Base-by-base conservation (phyloP, 805 yeast species). In the Sungouiella thailandica region DNA sequence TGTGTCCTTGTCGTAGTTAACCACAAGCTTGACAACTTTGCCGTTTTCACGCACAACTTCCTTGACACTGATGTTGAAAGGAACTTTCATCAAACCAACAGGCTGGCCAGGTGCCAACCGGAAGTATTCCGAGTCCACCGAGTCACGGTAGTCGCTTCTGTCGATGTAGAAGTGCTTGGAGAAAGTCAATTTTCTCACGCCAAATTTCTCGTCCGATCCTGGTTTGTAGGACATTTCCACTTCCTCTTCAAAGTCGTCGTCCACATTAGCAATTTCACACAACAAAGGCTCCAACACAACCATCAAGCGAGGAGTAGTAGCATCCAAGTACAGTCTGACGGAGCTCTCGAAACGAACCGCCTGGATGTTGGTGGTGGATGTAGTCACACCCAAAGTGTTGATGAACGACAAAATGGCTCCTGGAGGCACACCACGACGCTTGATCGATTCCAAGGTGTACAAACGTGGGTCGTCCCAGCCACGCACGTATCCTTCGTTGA, bases 391-490 rank as follows among this genome's bases (percentile, higher is more conserved):
- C 49, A 93, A 74, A 29, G 96, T 90, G 58, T 89, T 86, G 53
- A 93, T 84, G 58, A 93, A 93, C 20, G 88, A 76, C 56, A 93
- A 72, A 57, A 93, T 86, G 18, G 97, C 97, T 28, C 97, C 97
- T 9, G 99, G 98, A 47, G 99, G 99, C 7, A 93, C 81, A 68
- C 99, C 99, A 57, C 99, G 85, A 59, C 99, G 83, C 57, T 87
- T 82, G 41, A 93, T 78, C 32, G 93, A 96, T 49, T 88, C 98
- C 50, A 93, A 74, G 4, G 99, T 93, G 62, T 80, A 93, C 57
- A 93, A 72, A 55, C 99, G 77, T 51, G 99, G 98, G 62, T 93
- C 98, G 61, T 93, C 94, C 99, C 99, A 93, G 29, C 87, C 96
- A 59, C 96, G 78, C 16, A 93, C 99, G 51, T 72, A 65, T 4